phyloP scores from a whole-genome alignment of 371 early-diverging fungal genomes.

The Basidiobolus meristosporus region DNA sequence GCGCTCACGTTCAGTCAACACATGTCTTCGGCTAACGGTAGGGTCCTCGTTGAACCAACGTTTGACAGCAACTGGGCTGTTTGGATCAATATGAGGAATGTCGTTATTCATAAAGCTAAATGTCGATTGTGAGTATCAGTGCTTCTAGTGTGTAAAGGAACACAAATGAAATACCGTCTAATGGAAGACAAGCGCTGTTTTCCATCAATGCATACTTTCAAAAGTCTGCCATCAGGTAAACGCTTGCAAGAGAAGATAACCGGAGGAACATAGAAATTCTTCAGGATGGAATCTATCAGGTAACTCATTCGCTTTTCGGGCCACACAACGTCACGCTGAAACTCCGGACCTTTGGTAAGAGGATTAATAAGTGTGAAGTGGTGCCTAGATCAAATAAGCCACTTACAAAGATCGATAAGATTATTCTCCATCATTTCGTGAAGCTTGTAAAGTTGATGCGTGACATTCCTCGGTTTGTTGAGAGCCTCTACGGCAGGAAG shows the following conservation, averaged over 20 bases:
- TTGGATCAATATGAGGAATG: slow-evolving; percentile 4
- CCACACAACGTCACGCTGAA: not conserved
- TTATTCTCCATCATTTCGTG: slow-evolving; percentile 5
- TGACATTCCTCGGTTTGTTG: slow-evolving; percentile 6
- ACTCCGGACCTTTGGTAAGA: not conserved
- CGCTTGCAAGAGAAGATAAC: slow-evolving; percentile 6
- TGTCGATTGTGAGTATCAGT: too few species aligned
- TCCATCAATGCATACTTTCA: slow-evolving; percentile 6
- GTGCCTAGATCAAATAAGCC: not conserved
- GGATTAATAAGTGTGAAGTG: not conserved
- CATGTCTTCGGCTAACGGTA: not conserved
- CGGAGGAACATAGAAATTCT: slow-evolving; percentile 6
- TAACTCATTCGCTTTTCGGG: slow-evolving; percentile 2
- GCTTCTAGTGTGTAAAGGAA: not conserved
- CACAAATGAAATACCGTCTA: slow-evolving; percentile 3
- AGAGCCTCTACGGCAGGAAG: slow-evolving; percentile 2
- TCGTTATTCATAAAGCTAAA: slow-evolving; percentile 6
- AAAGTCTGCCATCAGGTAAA: slow-evolving; percentile 3
- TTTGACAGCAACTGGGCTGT: slow-evolving; percentile 1
- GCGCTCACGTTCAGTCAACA: slow-evolving; percentile 2
- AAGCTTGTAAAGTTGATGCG: slow-evolving; percentile 5
- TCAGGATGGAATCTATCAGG: slow-evolving; percentile 5
- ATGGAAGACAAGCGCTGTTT: slow-evolving; percentile 4
- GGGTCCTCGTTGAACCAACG: not conserved
- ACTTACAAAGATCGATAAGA: slow-evolving; percentile 3